Evolutionary conservation across 1,139 yeast genomes (phyloP).

Genomic region (Wickerhamomyces sp.): DNA sequence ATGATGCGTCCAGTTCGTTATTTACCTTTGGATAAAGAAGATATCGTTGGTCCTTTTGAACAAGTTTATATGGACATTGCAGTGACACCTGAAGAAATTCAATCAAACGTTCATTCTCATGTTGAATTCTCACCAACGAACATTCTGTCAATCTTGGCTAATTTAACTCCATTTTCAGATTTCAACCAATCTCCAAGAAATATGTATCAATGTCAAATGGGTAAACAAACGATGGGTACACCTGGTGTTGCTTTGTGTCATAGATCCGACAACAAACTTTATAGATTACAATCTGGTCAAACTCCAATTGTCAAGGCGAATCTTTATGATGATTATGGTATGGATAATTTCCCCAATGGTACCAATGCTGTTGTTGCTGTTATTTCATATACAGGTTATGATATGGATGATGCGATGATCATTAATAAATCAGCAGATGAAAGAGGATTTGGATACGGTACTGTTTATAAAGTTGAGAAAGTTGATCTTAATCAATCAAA

Average conservation of each 20-base stretch:
- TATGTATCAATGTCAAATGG: conserved; percentile 99
- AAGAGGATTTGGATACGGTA: conserved; percentile 97
- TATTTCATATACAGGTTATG: conserved; percentile 96
- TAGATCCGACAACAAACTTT: conserved; percentile 91
- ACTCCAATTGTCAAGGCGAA: conserved; percentile 96
- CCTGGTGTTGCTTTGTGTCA: conserved; percentile 94
- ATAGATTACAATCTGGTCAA: conserved; percentile 91
- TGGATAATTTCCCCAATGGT: conserved; percentile 99
- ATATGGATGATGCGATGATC: conserved; percentile 99
- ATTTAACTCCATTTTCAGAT: conserved; percentile 95
- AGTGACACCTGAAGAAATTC: conserved; percentile 89
- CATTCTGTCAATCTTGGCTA: conserved; percentile 88
- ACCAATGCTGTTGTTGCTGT: conserved; percentile 98
- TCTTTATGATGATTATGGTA: conserved; percentile 90
- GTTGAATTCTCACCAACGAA: conserved; percentile 95
- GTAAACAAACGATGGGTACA: conserved; percentile 99
- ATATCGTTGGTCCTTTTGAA: conserved; percentile 94
- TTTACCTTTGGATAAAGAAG: conserved; percentile 76
- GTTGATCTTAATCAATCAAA: conserved; percentile 75
- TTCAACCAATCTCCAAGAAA: conserved; percentile 99
- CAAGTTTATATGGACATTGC: conserved; percentile 97
- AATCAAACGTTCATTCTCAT: conserved; percentile 76
- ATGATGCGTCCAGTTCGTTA: conserved; percentile 96
- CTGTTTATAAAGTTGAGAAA: conserved; percentile 91
- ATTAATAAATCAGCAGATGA: conserved; percentile 95